Percentiles rank a stretch among this genome's conserved stretches.
Conservation (phyloP, 1,284 basidiomycete genomes). For the Papiliotrema terrestris region DNA sequence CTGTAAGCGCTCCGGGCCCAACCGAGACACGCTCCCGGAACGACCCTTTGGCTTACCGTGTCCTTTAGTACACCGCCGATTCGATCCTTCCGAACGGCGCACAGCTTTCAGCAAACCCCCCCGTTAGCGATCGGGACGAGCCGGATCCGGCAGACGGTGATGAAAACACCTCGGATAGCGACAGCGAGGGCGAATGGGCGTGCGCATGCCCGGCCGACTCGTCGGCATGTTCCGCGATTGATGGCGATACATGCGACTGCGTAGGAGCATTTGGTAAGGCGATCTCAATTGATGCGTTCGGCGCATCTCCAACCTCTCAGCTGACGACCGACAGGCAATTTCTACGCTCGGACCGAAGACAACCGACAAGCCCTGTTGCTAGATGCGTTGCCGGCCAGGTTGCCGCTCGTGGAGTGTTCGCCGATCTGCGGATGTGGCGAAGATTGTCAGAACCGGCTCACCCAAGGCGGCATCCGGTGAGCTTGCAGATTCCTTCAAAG, state of each 20-base stretch:
- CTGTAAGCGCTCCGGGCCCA: background rate
- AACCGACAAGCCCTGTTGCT: slow-evolving; percentile 18
- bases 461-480: slow-evolving; percentile 28
- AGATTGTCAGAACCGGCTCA: slow-evolving; percentile 21
- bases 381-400: slow-evolving; percentile 22
- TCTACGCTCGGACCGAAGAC: slow-evolving; percentile 15
- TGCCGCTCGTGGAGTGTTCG: slow-evolving; percentile 31
- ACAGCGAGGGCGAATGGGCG: background rate
- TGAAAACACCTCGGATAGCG: background rate
- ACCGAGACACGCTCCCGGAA: background rate
- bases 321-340: slow-evolving; percentile 22
- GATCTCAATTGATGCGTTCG: background rate
- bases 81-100: no score
- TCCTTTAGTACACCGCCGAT: no score
- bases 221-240: slow-evolving; percentile 4
- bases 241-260: slow-evolving; percentile 26
- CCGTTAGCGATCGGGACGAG: background rate
- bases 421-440: slow-evolving; percentile 15
- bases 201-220: slow-evolving; percentile 7
- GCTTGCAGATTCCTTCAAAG: background rate
- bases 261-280: slow-evolving; percentile 26
- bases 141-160: background rate
- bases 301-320: background rate
- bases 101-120: background rate
- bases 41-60: background rate